Base-by-base conservation (phyloP, 306 rosid genomes). In the Pachyrhizus erosus region DNA sequence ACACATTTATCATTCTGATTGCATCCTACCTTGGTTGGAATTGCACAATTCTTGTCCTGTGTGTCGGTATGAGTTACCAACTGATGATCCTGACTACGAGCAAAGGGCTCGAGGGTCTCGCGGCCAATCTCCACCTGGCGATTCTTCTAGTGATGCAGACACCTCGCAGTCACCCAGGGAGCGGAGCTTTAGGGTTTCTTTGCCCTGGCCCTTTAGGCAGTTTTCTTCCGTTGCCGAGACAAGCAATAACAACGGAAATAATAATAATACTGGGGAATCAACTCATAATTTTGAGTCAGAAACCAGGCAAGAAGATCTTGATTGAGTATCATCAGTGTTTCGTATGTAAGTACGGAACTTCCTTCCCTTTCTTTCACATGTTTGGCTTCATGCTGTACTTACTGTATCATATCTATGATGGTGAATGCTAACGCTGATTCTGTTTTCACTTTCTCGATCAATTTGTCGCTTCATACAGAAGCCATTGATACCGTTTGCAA, bases 31-130 rank as follows among this genome's bases (percentile, higher is more conserved):
- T 12, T 92, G 97, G 97, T 73, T 92, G 84, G 90, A 92, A 82
- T 74, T 90, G 89, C 97, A 92, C 69, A 92, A 92, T 80, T 88
- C 97, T 55, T 92, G 97, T 76, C 97, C 97, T 1, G 97, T 92
- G 9, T 92, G 97, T 75, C 91, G 97, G 18, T 40, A 83, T 18
- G 97, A 92, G 88, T 75, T 92, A 81, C 94, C 97, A 7, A 92
- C 97, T 0, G 97, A 92, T 84, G 97, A 92, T 72, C 80, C 89
- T 2, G 97, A 90, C 20, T 89, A 92, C 70, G 94, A 92, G 65
- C 92, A 89, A 79, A 85, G 90, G 75, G 11, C 62, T 77, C 88
- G 81, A 46, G 84, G 24, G 54, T 77, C 72, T 87, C 87, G 43
- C 18, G 82, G 15, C 58, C 90, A 81, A 81, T 71, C 86, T 84